Evolutionary conservation across 306 rosid species (phyloP), one percentile per base, ranked within the genome.

Genomic region (Quercus gilva): DNA sequence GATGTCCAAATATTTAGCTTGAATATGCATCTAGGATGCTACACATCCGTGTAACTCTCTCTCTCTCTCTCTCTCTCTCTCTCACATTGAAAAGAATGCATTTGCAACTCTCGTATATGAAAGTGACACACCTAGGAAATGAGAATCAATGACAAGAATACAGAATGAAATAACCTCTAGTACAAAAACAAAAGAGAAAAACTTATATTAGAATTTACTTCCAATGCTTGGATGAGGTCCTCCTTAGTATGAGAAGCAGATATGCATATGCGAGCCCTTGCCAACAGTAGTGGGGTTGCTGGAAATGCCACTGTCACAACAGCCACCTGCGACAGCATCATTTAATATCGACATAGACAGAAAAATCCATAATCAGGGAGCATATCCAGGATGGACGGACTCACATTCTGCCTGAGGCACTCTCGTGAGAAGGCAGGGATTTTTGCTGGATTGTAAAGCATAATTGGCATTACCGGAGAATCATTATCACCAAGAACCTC

Each of bases 211-310:
- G 17, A 49, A 63, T 31, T 53, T 77, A 94, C 98, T 90, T 91
- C 88, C 83, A 91, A 88, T 75, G 97, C 97, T 78, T 85, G 83
- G 55, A 84, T 58, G 63, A 94, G 92, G 86, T 94, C 98, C 82
- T 90, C 95, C 85, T 59, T 94, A 29, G 97, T 85, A 88, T 94
- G 98, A 13, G 98, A 87, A 20, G 97, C 98, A 45, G 98, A 94
- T 82, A 94, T 86, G 89, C 97, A 94, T 69, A 94, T 91, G 26
- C 97, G 95, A 43, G 97, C 98, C 86, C 98, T 87, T n/a, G 98
- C 97, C 84, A 91, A 74, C 53, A 94, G 87, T 61, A 91, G 83
- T 11, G 98, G 98, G 63, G 97, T 94, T 21, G 97, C 98, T 21
- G 98, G 98, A 87, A 94, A 94, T 65, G 97, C 98, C 11, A 89